Conservation (phyloP, 169 alveolate species). For the Nephromyces sp. region DNA sequence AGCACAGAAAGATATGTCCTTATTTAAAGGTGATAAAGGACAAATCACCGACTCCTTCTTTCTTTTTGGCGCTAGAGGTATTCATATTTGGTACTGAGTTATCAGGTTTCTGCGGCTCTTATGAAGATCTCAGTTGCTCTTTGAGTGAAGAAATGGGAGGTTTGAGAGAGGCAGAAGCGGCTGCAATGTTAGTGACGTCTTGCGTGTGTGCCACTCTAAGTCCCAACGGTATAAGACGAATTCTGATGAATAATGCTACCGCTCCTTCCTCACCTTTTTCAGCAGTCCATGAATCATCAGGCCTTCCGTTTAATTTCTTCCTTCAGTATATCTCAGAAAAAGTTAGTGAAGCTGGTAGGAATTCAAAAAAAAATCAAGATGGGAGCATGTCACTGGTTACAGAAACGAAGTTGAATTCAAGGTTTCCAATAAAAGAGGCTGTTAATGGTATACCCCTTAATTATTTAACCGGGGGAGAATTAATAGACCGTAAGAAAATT, state of each 20-base stretch:
- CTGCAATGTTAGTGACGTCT: neutral
- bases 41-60: neutral
- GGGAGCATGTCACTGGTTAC: too few species aligned
- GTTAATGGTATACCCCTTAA: too few species aligned
- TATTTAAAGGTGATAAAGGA: neutral
- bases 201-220: neutral
- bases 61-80: neutral
- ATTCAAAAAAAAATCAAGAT: too few species aligned
- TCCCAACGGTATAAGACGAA: neutral
- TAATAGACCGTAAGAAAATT: too few species aligned
- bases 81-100: neutral
- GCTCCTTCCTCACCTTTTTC: too few species aligned
- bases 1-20: neutral
- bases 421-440: too few species aligned
- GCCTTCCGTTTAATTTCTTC: too few species aligned
- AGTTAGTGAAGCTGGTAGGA: too few species aligned
- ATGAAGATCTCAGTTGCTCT: neutral
- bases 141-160: neutral
- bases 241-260: neutral
- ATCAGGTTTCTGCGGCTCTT: neutral
- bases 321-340: too few species aligned
- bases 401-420: too few species aligned
- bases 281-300: too few species aligned
- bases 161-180: neutral
- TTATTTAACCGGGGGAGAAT: too few species aligned